Conservation (phyloP, 1,284 basidiomycete species). For the Albatrellus sp. region DNA sequence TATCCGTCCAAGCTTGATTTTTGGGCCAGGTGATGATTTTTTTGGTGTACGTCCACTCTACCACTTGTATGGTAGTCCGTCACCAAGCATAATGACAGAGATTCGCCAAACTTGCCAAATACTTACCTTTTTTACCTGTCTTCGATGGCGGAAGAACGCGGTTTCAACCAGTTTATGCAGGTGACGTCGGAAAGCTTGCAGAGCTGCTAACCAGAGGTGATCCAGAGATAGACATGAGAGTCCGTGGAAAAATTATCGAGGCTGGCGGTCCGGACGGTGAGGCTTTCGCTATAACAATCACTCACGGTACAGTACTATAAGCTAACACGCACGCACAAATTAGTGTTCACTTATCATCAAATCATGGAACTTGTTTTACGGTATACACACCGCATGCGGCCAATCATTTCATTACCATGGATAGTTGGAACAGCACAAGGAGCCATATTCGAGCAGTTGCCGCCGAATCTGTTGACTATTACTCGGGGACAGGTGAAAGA, state of each 20-base stretch:
- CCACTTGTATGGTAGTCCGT: slow-evolving; percentile 5
- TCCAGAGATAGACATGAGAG: slow-evolving; percentile 22
- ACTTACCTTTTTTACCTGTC: slow-evolving; percentile 58
- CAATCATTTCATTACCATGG: slow-evolving; percentile 52
- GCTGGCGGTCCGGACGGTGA: slow-evolving; percentile 57
- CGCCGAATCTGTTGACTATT: slow-evolving; percentile 51
- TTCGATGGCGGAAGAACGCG: slow-evolving; percentile 52
- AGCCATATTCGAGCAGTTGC: slow-evolving; percentile 46
- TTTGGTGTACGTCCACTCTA: slow-evolving; percentile 37
- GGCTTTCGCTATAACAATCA: slow-evolving; percentile 13
- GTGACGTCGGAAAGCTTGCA: slow-evolving; percentile 47
- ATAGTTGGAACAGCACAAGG: slow-evolving; percentile 48
- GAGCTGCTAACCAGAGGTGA: slow-evolving; percentile 43
- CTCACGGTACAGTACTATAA: too few species aligned
- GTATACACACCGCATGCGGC: slow-evolving; percentile 36
- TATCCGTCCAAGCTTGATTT: slow-evolving; percentile 56
- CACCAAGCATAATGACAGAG: slow-evolving; percentile 24
- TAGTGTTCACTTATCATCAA: slow-evolving; percentile 54
- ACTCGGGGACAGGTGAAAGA: slow-evolving; percentile 47
- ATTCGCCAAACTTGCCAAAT: slow-evolving; percentile 43
- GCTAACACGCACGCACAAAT: neutral
- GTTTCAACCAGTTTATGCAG: slow-evolving; percentile 65
- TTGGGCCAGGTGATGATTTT: slow-evolving; percentile 63
- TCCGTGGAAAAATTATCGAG: slow-evolving; percentile 50
- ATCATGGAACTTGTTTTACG: slow-evolving; percentile 51